A percentile compares a stretch with the other conserved stretches of the same genome.
These are phyloP conservation scores for Aegilops speltoides DNA, from an alignment of 176 grass and related monocot genomes.

Conservation along the genomic window DNA sequence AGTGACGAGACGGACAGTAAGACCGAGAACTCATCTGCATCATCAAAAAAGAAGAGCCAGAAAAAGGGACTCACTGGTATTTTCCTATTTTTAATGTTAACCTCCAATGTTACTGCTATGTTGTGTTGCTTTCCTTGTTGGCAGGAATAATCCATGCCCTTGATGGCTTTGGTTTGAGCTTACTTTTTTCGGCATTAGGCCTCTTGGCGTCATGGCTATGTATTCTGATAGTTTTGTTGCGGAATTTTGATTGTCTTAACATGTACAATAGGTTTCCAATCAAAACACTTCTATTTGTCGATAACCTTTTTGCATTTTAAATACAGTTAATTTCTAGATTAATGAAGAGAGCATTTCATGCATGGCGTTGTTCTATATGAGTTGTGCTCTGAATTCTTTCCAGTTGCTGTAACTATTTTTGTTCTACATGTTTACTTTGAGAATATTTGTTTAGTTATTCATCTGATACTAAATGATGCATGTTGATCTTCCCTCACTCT, in stretches of 20 bases:
- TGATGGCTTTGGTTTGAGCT: conserved; percentile 5
- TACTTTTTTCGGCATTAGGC: background rate
- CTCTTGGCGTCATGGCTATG: background rate
- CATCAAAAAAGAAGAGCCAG: conserved; percentile 60
- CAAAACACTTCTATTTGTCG: conserved; percentile 7
- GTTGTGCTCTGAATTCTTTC: background rate
- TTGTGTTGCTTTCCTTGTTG: background rate
- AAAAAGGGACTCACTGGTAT: conserved; percentile 50
- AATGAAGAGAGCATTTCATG: background rate
- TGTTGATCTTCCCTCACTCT: conserved; percentile 13
- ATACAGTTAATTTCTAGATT: conserved; percentile 1
- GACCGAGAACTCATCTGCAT: conserved; percentile 37
- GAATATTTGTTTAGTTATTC: background rate
- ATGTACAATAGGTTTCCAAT: conserved; percentile 11
- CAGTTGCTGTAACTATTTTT: background rate
- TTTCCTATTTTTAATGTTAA: conserved; percentile 7
- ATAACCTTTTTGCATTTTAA: background rate
- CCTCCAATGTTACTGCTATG: conserved; percentile 3
- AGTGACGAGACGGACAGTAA: conserved; percentile 41
- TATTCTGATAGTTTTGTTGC: background rate
- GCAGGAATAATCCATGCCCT: background rate
- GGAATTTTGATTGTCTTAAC: background rate
- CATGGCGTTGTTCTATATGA: background rate
- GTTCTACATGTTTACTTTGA: background rate
- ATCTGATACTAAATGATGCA: conserved; percentile 12